Base-by-base conservation (phyloP, 208 protist species). In the Trypanosoma avium region DNA sequence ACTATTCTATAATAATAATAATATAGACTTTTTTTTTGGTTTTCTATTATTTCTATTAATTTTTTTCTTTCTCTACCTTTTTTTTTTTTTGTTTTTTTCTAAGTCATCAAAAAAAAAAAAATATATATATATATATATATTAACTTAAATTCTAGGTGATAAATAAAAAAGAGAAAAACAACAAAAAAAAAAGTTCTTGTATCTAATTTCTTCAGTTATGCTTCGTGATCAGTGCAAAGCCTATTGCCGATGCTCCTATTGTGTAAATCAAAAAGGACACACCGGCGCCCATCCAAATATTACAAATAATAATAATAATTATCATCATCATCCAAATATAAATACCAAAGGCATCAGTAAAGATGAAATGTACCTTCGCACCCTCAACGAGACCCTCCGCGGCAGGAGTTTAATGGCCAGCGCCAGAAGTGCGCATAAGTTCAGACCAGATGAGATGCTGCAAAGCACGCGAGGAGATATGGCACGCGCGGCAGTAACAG, bases 211-310 rank as follows among this genome's bases (percentile, higher is more conserved):
- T 22, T 1, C 13, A 27, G 19, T 10, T 43, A 92, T 95, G 89
- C 82, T 95, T 57, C 84, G 73, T 27, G 70, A 86, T 49, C 89
- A 95, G 74, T 90, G 81, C 73, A 74, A 81, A 42, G 77, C 82
- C 3, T 91, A 81, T 69, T 95, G 89, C 70, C 82, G 83, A 61
- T 95, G 89, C 67, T 72, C 76, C n/a, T 87, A 81, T 63, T 95
- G 89, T 73, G 53, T 63, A 3, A 29, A 78, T 59, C 49, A 62
- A 6, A 57, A 70, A 42, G 60, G 50, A 54, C 68, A 63, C 36
- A 77, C 48, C 6, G 55, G 48, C 24, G 69, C 66, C 32, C 17
- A 24, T 5, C 21, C 67, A 17, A 52, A 72, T 59, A 66, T 58
- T 27, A 70, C n/a, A n/a, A n/a, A n/a, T n/a, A n/a, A n/a, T n/a